Evolutionary conservation across 2,329 filamentous ascomycete species (phyloP), one percentile per base, ranked within the genome.

Genomic region (Nemania diffusa): DNA sequence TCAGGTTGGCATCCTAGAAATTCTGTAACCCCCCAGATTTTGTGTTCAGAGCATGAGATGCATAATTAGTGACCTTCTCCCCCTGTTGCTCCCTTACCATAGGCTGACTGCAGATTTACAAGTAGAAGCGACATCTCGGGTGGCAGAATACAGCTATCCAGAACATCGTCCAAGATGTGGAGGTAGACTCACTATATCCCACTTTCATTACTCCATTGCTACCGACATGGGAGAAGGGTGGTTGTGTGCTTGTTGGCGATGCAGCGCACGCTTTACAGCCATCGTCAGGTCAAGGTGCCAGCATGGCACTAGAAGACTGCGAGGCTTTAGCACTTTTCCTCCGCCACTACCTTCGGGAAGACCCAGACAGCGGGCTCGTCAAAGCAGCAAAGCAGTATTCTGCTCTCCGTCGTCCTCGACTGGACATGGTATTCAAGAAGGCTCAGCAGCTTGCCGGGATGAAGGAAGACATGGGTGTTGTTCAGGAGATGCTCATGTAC

Each of bases 401-500:
- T 2, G 65, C 65, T 27, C 53, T 69, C 2, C 65, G 68, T 34
- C 68, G 64, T 56, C 65, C 68, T 2, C 68, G 64, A 20, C 58
- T 69, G 11, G 65, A 51, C 42, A 68, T 65, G 61, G 68, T 69
- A 29, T 68, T 65, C 32, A 68, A 68, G 53, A 64, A 65, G 51
- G 65, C 68, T 22, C 68, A 69, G 51, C 65, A 69, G 22, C 61
- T 69, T 55, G 62, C 68, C 15, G 65, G 61, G 8, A 68, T 69
- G 65, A 69, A 69, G 40, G 61, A 69, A n/a, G 68, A 69, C 55
- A 68, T 65, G 68, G 34, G 55, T 7, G 1, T 69, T 5, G 5
- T 61, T 32, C 53, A 68, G 27, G 68, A 69, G 34, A 69, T 68
- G 68, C 11, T 69, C n/a, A 69, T 68, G 65, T 69, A 69, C 50